phyloP scores from a whole-genome alignment of 2,329 filamentous ascomycete species.

The Aspergillus costaricaensis region DNA sequence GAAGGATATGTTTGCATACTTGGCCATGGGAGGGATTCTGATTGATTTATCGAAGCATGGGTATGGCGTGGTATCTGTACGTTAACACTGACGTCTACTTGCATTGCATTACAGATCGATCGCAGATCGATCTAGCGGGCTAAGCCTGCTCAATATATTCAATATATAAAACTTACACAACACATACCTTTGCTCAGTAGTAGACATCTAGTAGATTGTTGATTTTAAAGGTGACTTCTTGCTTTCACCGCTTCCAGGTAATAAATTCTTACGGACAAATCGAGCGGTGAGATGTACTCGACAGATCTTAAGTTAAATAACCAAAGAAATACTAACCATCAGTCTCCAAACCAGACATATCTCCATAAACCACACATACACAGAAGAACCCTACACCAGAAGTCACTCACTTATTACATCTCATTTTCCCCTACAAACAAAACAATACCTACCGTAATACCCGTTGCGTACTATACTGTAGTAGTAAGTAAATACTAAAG shows the following conservation, averaged over 20 bases:
- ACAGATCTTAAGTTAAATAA: neutral
- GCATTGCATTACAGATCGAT: constrained; percentile 30
- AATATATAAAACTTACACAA: too few species aligned
- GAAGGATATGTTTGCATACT: constrained; percentile 11
- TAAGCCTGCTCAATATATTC: neutral
- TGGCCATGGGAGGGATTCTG: constrained; percentile 15
- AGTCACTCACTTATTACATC: neutral
- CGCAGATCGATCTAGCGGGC: neutral
- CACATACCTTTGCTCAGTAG: too few species aligned
- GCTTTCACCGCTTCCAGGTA: neutral
- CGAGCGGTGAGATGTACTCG: neutral
- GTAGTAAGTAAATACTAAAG: too few species aligned
- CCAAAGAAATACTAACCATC: neutral
- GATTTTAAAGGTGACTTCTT: too few species aligned
- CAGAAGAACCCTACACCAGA: too few species aligned
- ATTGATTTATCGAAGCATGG: constrained; percentile 14
- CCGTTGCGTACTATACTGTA: too few species aligned
- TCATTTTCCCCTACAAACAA: too few species aligned
- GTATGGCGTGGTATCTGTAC: constrained; percentile 17
- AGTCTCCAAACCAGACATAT: too few species aligned
- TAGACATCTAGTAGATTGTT: too few species aligned
- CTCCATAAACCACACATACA: neutral
- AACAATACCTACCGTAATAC: too few species aligned
- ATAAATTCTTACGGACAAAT: neutral
- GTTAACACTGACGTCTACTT: constrained; percentile 11